A percentile compares a stretch with the other conserved stretches of the same genome.
Conservation (phyloP, 805 yeast genomes). For the Wickerhamiella occidentalis region DNA sequence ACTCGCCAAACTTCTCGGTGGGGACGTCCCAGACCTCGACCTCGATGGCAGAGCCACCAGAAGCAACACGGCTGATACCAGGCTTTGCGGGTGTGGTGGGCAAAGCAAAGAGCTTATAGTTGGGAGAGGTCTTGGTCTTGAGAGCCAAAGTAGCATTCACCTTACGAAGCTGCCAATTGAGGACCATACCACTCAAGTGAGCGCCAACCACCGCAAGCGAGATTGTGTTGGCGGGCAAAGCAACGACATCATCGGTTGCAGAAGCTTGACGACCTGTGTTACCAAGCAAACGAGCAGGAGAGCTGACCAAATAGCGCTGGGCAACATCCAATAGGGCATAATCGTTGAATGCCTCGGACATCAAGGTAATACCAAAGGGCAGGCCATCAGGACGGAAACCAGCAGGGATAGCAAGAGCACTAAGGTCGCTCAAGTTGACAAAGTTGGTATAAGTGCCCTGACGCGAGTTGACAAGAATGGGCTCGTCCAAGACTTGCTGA, state of each 20-base stretch:
- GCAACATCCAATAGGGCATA: conserved; percentile 82
- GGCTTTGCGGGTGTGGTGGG: conserved; percentile 75
- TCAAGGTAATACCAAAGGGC: conserved; percentile 81
- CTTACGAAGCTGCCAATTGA: conserved; percentile 87
- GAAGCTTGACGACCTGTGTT: conserved; percentile 38
- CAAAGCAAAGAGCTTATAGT: conserved; percentile 69
- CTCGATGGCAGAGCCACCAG: conserved; percentile 38
- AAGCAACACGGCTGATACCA: conserved; percentile 60
- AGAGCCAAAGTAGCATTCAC: conserved; percentile 62
- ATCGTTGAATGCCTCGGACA: conserved; percentile 75
- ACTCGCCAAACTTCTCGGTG: conserved; percentile 60
- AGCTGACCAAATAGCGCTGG: conserved; percentile 44
- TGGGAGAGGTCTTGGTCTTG: conserved; percentile 54
- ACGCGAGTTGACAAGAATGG: conserved; percentile 66
- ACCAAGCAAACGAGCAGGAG: conserved; percentile 46
- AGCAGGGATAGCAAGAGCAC: conserved; percentile 83
- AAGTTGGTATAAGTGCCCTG: conserved; percentile 99
- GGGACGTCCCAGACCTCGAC: conserved; percentile 83
- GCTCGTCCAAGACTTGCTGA: conserved; percentile 59
- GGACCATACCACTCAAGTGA: conserved; percentile 74
- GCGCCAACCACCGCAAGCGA: conserved; percentile 94
- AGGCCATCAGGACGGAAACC: conserved; percentile 81
- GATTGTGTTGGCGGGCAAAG: conserved; percentile 31
- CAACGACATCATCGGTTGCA: conserved; percentile 19
- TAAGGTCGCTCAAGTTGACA: conserved; percentile 84